Base-by-base conservation (phyloP, 73 alveolate genomes). In the Paramecium biaurelia region DNA sequence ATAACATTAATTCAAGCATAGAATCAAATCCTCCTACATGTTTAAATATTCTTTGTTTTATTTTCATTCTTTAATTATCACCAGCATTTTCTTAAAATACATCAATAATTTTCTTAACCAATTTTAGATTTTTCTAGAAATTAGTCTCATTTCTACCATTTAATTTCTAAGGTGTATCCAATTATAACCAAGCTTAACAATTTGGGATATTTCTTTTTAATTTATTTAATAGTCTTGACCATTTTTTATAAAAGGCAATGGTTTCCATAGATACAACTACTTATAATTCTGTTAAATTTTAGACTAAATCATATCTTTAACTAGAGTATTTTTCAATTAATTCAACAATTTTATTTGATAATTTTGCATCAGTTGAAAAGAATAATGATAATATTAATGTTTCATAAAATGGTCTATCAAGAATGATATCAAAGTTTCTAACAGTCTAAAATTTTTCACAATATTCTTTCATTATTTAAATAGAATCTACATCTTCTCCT, bases 321-420 rank as follows among this genome's bases (percentile, higher is more conserved):
- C 74, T 37, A 7, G 70, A 38, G 28, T 70, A 38, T 41, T 88
- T n/a, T 63, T 70, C 30, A 1, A 89, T 38, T 53, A 89, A 43
- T 23, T 89, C 87, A 42, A 89, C 87, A 43, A 89, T 67, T 70
- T 89, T 53, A 41, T 89, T 89, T 37, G 67, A 57, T 43, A 89
- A 70, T 43, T 38, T 30, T 38, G 94, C 84, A 32, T 89, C 53
- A 18, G 74, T 82, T 43, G 94, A 57, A 89, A 89, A 89, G 57
- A 70, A 89, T 6, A 89, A 53, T 6, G 89, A 20, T 2, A 89
- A 38, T 37, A 89, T 14, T 34, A 89, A 70, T 24, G 70, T 53
- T 89, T 89, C 94, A 57, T 70, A 70, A 42, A 89, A 89, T 24
- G 94, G 87, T 70, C 94, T 68, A 21, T 89, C 63, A 5, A 89